Evolutionary conservation across 2,329 filamentous ascomycete species (phyloP), one percentile per base, ranked within the genome.

Genomic region (Colletotrichum lini): DNA sequence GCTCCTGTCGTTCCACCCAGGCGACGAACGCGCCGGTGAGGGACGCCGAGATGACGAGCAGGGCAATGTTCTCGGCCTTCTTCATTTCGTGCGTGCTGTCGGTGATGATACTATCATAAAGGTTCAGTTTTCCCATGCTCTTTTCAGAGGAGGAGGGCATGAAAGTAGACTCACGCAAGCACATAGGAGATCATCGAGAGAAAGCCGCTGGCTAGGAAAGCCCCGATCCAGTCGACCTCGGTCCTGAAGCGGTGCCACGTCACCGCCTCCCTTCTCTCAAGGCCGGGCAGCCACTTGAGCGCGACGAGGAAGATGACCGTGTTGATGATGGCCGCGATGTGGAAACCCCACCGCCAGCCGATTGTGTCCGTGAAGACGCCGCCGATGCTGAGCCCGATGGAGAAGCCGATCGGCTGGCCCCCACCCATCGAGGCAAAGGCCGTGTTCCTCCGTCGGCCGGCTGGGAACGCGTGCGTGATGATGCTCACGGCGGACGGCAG

Each of bases 1-100:
- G 82, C 38, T 86, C 86, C 62, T 88, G 89, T 2, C 82, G 80
- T 2, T 81, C 79, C 62, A 89, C 85, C 89, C 89, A 91, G 23
- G 84, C 76, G 1, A 87, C 81, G 73, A 91, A 92, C 0, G 78
- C 76, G 0, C 83, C 83, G 0, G 90, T 77, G 2, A 86, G 73
- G 0, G 80, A 72, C 1, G 86, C 70, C 0, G 85, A 83, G 0
- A 86, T 56, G 1, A 79, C 76, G 0, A 91, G 77, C 1, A 88
- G 75, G 0, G 79, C 80, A 18, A 89, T 83, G 47, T 82, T 87
- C 2, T 76, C 73, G 0, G 84, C 77, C 0, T 82, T 75, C 15
- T 21, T 74, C 75, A 79, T 80, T 13, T 84, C 85, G 4, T 21
- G 21, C n/a, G 45, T 21, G 30, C 65, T 68, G 7, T 67, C 68